phyloP scores from a whole-genome alignment of 805 yeast species.

The Barnettozyma sucrosica region DNA sequence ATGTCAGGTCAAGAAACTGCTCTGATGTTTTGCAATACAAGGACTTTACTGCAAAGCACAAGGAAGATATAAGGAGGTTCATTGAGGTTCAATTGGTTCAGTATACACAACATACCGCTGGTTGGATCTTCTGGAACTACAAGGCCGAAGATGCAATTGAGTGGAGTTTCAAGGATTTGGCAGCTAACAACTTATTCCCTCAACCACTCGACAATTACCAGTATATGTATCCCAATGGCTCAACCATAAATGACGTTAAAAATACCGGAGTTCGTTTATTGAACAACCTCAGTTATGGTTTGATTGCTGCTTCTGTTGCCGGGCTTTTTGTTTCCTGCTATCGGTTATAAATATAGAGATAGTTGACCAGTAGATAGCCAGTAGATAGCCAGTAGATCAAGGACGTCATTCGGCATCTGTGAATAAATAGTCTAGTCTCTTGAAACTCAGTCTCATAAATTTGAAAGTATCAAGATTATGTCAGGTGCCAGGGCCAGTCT shows the following conservation, averaged over 20 bases:
- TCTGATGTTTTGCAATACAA: slow-evolving; percentile 31
- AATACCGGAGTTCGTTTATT: background rate
- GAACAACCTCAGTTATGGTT: background rate
- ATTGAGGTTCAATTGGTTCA: slow-evolving; percentile 58
- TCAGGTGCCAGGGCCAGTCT: too few species aligned
- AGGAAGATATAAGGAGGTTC: slow-evolving; percentile 42
- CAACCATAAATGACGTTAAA: slow-evolving; percentile 1
- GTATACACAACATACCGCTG: slow-evolving; percentile 40
- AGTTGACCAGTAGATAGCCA: too few species aligned
- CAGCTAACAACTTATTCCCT: slow-evolving; percentile 50
- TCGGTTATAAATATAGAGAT: too few species aligned
- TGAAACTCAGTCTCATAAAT: too few species aligned
- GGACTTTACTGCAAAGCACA: slow-evolving; percentile 40
- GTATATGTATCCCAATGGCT: slow-evolving; percentile 29
- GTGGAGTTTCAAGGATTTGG: slow-evolving; percentile 57
- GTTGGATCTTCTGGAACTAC: slow-evolving; percentile 70
- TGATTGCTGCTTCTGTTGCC: background rate
- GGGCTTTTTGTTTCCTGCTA: background rate
- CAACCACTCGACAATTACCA: slow-evolving; percentile 54
- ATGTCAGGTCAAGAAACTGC: slow-evolving; percentile 29
- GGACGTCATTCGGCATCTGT: too few species aligned
- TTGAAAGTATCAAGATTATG: too few species aligned
- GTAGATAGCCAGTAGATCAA: too few species aligned
- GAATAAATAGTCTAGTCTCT: too few species aligned
- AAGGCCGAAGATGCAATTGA: slow-evolving; percentile 61